Evolutionary conservation across 2,329 filamentous ascomycete genomes (phyloP).

Genomic region (Paramyrothecium roridum): DNA sequence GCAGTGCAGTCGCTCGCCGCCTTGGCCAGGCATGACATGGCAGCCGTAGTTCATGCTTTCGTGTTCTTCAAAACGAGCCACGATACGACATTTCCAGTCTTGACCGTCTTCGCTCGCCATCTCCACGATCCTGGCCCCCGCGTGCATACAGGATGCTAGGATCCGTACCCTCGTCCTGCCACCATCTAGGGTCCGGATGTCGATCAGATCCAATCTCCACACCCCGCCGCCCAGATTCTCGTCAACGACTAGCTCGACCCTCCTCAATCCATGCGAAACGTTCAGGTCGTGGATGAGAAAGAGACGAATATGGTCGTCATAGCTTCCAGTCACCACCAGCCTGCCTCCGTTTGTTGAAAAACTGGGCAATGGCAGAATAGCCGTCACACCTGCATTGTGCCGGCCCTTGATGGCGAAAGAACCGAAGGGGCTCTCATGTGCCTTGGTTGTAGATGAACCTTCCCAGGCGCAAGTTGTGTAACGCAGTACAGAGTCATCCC

Average conservation of each 20-base stretch:
- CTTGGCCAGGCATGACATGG: constrained; percentile 53
- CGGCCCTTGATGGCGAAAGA: constrained; percentile 33
- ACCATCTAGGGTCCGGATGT: constrained; percentile 14
- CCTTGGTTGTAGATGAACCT: constrained; percentile 4
- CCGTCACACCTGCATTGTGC: constrained; percentile 82
- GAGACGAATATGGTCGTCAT: constrained; percentile 80
- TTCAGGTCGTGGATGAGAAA: constrained; percentile 46
- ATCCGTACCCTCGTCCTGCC: constrained; percentile 40
- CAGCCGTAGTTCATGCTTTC: constrained; percentile 94
- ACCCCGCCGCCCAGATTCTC: constrained; percentile 74
- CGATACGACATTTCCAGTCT: constrained; percentile 60
- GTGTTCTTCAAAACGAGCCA: constrained; percentile 78
- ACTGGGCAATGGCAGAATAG: constrained; percentile 68
- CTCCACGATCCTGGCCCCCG: constrained; percentile 67
- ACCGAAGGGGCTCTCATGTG: constrained; percentile 17
- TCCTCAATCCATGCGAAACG: constrained; percentile 35
- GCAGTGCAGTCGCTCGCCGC: constrained; percentile 35
- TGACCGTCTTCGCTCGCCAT: constrained; percentile 32
- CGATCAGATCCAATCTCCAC: constrained; percentile 74
- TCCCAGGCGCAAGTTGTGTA: constrained; percentile 33
- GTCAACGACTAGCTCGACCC: constrained; percentile 56
- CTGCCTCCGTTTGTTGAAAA: constrained; percentile 38
- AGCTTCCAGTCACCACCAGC: constrained; percentile 80
- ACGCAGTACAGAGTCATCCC: constrained; percentile 68
- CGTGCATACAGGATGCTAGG: constrained; percentile 94